phyloP scores from a whole-genome alignment of 805 yeast species.

The Zygoascus biomembranicola region DNA sequence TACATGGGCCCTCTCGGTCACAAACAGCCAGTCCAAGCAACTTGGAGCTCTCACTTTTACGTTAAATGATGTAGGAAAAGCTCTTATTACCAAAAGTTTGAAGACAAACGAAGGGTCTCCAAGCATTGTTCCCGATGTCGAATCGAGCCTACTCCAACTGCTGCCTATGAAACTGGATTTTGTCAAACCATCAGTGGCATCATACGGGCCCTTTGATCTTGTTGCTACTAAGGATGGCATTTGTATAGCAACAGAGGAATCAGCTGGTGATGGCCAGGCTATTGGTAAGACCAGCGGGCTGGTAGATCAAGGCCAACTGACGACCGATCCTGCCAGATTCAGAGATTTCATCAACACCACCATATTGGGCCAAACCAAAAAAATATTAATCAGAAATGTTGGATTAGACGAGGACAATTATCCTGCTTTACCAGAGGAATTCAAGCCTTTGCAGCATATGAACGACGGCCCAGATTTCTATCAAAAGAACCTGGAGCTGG shows the following conservation, averaged over 20 bases:
- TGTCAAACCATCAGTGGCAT: background rate
- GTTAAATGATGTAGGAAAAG: background rate
- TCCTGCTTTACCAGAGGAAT: background rate
- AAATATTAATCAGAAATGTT: background rate
- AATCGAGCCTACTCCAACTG: background rate
- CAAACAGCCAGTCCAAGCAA: background rate
- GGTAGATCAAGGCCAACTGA: background rate
- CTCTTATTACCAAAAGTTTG: background rate
- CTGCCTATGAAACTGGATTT: background rate
- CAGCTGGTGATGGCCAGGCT: background rate
- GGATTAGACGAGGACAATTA: background rate
- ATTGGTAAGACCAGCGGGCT: background rate
- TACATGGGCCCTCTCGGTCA: background rate
- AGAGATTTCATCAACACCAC: background rate
- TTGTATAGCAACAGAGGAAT: background rate
- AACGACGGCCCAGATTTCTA: slow-evolving; percentile 1
- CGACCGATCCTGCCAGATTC: background rate
- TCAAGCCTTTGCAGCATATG: background rate
- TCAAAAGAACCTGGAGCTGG: slow-evolving; percentile 42
- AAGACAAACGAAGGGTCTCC: background rate
- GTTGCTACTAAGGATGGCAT: background rate
- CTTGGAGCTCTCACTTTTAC: background rate
- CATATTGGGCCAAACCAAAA: background rate
- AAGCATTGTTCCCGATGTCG: background rate
- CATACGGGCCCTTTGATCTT: background rate